A percentile compares a stretch with the other conserved stretches of the same genome.
Evolutionary conservation across 495 filamentous ascomycete species (phyloP).

Genomic region (Tuber calosporum): DNA sequence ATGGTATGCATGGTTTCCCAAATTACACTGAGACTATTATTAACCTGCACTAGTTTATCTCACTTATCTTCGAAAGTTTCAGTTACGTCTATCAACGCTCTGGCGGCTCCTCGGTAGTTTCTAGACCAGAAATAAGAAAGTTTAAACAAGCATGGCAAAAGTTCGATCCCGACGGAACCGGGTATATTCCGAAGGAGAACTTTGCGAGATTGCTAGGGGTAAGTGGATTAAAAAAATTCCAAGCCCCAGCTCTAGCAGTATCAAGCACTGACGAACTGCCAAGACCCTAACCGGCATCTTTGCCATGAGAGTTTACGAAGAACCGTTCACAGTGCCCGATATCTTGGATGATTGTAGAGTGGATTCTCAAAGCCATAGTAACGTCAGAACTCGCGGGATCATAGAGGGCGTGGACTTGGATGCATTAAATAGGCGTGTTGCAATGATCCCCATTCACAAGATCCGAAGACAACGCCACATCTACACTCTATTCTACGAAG

Average conservation of each 20-base stretch:
- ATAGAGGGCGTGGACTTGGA: constrained; percentile 69
- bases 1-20: constrained; percentile 45
- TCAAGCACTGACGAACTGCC: constrained; percentile 11
- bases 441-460: constrained; percentile 63
- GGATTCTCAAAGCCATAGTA: constrained; percentile 47
- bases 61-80: constrained; percentile 98
- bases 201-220: constrained; percentile 84
- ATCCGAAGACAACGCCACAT: constrained; percentile 65
- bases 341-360: constrained; percentile 76
- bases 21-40: neutral
- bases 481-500: constrained; percentile 91
- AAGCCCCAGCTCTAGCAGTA: neutral
- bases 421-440: constrained; percentile 65
- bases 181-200: constrained; percentile 82
- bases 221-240: constrained; percentile 38
- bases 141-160: constrained; percentile 99
- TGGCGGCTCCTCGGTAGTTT: constrained; percentile 73
- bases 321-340: constrained; percentile 71
- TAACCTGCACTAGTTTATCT: constrained; percentile 61
- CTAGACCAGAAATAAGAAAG: constrained; percentile 81
- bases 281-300: constrained; percentile 86
- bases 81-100: constrained; percentile 98
- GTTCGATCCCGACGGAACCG: constrained; percentile 81
- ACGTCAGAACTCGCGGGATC: constrained; percentile 45
- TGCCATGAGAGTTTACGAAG: constrained; percentile 93